phyloP scores from a whole-genome alignment of 305 asterid species.

The Fraxinus latifolia region DNA sequence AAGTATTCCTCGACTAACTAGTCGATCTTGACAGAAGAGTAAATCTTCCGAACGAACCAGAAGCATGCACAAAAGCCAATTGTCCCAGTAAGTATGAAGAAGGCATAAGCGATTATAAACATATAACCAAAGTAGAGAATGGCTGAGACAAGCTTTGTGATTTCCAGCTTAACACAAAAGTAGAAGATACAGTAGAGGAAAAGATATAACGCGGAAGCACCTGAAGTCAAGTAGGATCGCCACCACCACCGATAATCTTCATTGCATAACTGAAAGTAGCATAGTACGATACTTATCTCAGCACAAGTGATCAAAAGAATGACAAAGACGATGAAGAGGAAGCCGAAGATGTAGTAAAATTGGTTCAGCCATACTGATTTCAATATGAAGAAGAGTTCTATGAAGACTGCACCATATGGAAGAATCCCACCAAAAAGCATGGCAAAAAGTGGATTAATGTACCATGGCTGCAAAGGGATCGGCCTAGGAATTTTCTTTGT shows the following conservation, averaged over 20 bases:
- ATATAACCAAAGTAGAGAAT: constrained; percentile 50
- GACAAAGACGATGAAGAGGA: constrained; percentile 42
- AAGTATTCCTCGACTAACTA: constrained; percentile 9
- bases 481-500: constrained; percentile 52
- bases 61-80: constrained; percentile 54
- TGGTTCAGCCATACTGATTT: constrained; percentile 58
- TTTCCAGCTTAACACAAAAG: constrained; percentile 45
- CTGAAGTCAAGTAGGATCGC: constrained; percentile 46
- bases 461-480: constrained; percentile 52
- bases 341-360: constrained; percentile 55
- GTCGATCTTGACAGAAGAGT: constrained; percentile 49
- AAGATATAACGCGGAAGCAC: constrained; percentile 48
- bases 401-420: constrained; percentile 50
- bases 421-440: constrained; percentile 49
- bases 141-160: constrained; percentile 44
- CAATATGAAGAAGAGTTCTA: constrained; percentile 52
- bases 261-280: constrained; percentile 51
- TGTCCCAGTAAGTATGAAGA: constrained; percentile 49
- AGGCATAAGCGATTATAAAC: constrained; percentile 42
- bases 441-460: constrained; percentile 39
- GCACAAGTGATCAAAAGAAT: constrained; percentile 50
- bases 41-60: constrained; percentile 49
- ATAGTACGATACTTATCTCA: constrained; percentile 43
- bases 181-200: constrained; percentile 40
- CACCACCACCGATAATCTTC: constrained; percentile 62